These are phyloP conservation scores for Papiliotrema laurentii DNA, from an alignment of 1,284 basidiomycete species.

Conservation along the genomic window DNA sequence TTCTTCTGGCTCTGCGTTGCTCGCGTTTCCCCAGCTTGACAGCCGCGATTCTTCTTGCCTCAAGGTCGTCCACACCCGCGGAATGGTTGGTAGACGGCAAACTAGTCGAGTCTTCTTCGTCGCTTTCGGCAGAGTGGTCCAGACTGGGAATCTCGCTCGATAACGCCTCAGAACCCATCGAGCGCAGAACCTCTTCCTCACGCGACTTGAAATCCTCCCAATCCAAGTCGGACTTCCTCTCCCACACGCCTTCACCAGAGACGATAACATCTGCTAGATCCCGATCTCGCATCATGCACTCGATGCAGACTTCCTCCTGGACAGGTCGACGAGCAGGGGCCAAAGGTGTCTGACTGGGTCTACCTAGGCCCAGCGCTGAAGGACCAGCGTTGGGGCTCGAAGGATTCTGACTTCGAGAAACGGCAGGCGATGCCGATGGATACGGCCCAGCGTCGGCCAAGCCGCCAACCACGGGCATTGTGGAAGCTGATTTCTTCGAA, in stretches of 20 bases:
- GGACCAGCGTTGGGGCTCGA: neutral
- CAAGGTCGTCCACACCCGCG: conserved; percentile 18
- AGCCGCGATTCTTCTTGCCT: conserved; percentile 22
- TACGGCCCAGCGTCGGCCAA: conserved; percentile 42
- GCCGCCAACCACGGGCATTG: conserved; percentile 35
- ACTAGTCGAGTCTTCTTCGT: conserved; percentile 16
- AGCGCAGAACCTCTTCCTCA: conserved; percentile 53
- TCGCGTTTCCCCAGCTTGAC: conserved; percentile 16
- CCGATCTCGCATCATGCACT: conserved; percentile 98
- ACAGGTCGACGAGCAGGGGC: conserved; percentile 1
- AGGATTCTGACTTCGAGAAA: conserved; percentile 5
- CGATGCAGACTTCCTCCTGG: conserved; percentile 75
- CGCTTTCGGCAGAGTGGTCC: conserved; percentile 4
- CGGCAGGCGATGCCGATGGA: conserved; percentile 15
- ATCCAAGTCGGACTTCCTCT: conserved; percentile 75
- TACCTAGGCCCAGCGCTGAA: neutral
- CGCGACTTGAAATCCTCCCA: conserved; percentile 72
- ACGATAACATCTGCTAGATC: conserved; percentile 97
- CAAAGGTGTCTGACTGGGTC: neutral
- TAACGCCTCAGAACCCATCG: conserved; percentile 8
- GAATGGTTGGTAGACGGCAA: conserved; percentile 19
- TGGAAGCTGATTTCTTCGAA: conserved; percentile 35
- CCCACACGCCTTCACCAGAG: conserved; percentile 80
- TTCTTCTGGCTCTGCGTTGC: conserved; percentile 20
- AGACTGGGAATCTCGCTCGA: conserved; percentile 2